phyloP scores from a whole-genome alignment of 2,329 filamentous ascomycete genomes.

The Fusarium haematococcum region DNA sequence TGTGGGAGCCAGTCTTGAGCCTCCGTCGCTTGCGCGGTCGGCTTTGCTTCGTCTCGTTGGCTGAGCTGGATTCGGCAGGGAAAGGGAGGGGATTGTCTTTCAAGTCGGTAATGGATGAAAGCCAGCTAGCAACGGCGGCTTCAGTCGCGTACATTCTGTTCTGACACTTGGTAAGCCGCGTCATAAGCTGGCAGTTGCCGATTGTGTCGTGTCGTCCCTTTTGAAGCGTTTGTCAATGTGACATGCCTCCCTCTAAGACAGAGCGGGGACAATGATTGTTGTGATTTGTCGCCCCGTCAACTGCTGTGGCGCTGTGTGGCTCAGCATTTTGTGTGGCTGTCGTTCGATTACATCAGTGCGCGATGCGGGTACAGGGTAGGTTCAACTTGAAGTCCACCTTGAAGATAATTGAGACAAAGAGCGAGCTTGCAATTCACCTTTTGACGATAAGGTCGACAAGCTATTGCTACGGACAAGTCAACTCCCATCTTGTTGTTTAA shows the following conservation, averaged over 20 bases:
- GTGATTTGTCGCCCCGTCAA: background rate
- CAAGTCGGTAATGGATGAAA: slow-evolving; percentile 9
- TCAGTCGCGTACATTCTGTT: background rate
- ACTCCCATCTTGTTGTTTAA: no score
- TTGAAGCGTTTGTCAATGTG: background rate
- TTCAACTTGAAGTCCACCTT: background rate
- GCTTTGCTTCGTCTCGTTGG: background rate
- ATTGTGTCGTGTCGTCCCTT: background rate
- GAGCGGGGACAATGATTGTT: background rate
- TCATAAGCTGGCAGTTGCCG: background rate
- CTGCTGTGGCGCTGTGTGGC: background rate
- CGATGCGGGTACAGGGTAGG: background rate
- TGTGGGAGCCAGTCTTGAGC: background rate
- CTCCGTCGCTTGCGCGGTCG: slow-evolving; percentile 1
- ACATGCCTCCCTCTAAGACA: background rate
- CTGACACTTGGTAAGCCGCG: background rate
- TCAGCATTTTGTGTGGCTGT: background rate
- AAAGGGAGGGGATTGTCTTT: slow-evolving; percentile 6
- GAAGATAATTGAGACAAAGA: background rate
- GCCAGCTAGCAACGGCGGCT: slow-evolving; percentile 1
- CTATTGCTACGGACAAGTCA: no score
- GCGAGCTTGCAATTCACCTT: background rate
- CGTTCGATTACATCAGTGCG: background rate
- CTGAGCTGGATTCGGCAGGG: background rate
- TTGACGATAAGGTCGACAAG: background rate